Evolutionary conservation across 345 rosid species (phyloP), one percentile per base, ranked within the genome.

Genomic region (Ceriops decandra): DNA sequence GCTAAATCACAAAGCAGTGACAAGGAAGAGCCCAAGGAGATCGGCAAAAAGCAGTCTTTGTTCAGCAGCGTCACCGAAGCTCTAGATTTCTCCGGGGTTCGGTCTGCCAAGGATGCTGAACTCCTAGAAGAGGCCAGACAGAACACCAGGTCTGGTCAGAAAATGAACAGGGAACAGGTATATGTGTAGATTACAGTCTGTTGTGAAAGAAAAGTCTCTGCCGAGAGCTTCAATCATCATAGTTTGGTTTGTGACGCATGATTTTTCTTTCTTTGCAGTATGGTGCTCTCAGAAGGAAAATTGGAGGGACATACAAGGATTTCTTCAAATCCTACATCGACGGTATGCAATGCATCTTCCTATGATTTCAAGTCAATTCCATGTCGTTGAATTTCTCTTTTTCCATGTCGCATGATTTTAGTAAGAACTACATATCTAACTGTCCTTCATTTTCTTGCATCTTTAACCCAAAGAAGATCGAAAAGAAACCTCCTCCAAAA

Each of bases 291-390:
- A 84, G 96, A 72, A 88, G 97, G 85, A 88, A 90, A 81, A 90
- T 88, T 53, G 98, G 98, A 75, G 97, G 97, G 52, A 93, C 93
- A 6, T 90, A 90, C 85, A 85, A 86, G 85, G 98, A 90, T 66
- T 90, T 93, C 78, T 93, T 93, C 83, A 93, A 92, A 72, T 92
- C 97, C 42, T 90, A 93, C 59, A 49, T 90, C 5, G 97, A 90
- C 6, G 98, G 98, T 93, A 78, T 19, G 52, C 7, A 51, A 0
- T 46, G 52, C 22, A 1, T 17, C 28, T 38, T 11, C 47, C 47
- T 16, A 11, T 13, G 49, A 42, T 42, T 42, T 2, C 49, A 42
- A 42, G 4, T 42, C 49, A 15, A 42, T 13, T 13, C 49, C 15
- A 13, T 42, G 49, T 42, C 5, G 19, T 42, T 42, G 19, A 42